phyloP scores from a whole-genome alignment of 2,329 filamentous ascomycete genomes.

The Aspergillus fructus region DNA sequence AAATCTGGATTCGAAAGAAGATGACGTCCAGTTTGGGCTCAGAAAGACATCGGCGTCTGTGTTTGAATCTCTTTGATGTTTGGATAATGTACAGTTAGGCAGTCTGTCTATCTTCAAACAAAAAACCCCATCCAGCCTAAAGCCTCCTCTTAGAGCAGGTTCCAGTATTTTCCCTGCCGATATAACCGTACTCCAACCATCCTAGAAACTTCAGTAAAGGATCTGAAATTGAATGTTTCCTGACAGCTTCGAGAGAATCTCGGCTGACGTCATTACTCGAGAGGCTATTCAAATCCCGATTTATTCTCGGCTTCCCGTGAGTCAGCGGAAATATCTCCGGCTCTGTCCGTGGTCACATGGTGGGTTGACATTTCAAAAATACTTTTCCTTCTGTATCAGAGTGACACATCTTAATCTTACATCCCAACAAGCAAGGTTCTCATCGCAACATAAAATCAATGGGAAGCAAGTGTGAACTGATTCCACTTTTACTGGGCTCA shows the following conservation, averaged over 20 bases:
- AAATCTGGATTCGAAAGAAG: constrained; percentile 59
- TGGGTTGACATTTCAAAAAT: constrained; percentile 1
- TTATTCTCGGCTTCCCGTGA: constrained; percentile 11
- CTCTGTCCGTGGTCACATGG: constrained; percentile 6
- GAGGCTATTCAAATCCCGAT: constrained; percentile 6
- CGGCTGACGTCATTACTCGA: constrained; percentile 1
- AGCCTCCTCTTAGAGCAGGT: neutral
- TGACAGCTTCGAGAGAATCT: neutral
- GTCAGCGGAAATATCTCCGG: constrained; percentile 8
- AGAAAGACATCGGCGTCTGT: constrained; percentile 30
- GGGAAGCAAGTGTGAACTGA: constrained; percentile 24
- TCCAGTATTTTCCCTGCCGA: neutral
- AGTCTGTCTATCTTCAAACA: neutral
- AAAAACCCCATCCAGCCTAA: neutral
- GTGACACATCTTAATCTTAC: constrained; percentile 5
- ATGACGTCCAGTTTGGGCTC: constrained; percentile 67
- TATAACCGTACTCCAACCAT: neutral
- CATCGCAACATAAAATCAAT: constrained; percentile 24
- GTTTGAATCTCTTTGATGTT: constrained; percentile 17
- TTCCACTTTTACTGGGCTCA: constrained; percentile 25
- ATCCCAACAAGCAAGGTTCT: neutral
- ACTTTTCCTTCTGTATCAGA: constrained; percentile 12
- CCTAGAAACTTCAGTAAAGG: neutral
- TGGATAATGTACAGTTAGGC: neutral
- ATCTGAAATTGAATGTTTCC: neutral